Evolutionary conservation across 1,284 basidiomycete species (phyloP).

Genomic region (Leccinum subrobustum): DNA sequence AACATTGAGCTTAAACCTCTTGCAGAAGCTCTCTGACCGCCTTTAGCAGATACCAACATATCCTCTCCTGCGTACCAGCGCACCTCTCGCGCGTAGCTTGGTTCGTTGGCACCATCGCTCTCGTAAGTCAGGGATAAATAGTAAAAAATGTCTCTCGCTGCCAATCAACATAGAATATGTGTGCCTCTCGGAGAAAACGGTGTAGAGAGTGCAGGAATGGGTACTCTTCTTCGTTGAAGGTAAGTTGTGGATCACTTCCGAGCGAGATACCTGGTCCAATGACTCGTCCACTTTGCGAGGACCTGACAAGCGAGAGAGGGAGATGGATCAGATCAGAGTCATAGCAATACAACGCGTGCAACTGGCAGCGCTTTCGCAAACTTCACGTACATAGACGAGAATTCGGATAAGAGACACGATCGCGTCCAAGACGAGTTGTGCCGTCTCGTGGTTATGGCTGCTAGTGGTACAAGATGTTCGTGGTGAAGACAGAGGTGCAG

Average conservation of each 20-base stretch:
- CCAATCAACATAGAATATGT: constrained; percentile 34
- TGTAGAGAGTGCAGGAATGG: constrained; percentile 66
- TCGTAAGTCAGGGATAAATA: constrained; percentile 17
- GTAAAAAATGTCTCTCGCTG: constrained; percentile 4
- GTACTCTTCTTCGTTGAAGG: constrained; percentile 51
- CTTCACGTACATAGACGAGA: no score
- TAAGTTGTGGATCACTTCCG: constrained; percentile 40
- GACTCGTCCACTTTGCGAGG: constrained; percentile 35
- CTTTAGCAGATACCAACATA: constrained; percentile 14
- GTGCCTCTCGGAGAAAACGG: constrained; percentile 44
- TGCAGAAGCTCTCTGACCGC: no score
- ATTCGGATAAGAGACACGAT: no score
- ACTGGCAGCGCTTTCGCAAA: no score
- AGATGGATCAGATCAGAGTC: no score
- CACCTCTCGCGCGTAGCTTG: constrained; percentile 1
- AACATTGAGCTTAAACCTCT: no score
- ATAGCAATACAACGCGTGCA: no score
- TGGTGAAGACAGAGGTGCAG: no score
- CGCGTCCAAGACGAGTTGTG: no score
- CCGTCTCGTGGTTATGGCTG: no score
- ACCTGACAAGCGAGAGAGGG: no score
- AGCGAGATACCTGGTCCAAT: constrained; percentile 46
- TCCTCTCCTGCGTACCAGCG: constrained; percentile 10
- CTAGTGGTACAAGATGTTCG: no score
- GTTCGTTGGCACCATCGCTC: constrained; percentile 17